Conservation (phyloP, 2,329 filamentous ascomycete genomes). For the Fusarium austroafricanum region DNA sequence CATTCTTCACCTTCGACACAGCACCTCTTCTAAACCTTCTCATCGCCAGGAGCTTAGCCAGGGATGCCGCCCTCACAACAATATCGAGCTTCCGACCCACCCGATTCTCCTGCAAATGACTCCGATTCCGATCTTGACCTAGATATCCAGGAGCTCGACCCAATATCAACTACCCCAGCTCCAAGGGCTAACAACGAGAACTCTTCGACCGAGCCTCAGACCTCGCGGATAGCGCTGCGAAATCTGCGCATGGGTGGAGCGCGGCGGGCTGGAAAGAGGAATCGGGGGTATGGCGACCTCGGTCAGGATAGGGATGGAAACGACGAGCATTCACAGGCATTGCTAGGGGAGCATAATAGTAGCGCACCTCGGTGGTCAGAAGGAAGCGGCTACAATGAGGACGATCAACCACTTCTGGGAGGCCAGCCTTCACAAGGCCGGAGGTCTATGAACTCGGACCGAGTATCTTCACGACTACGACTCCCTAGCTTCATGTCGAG, state of each 20-base stretch:
- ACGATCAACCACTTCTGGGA: constrained; percentile 76
- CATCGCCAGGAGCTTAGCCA: constrained; percentile 45
- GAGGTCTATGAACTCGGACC: constrained; percentile 47
- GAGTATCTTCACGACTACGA: constrained; percentile 64
- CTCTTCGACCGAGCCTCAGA: constrained; percentile 55
- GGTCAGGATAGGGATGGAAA: constrained; percentile 66
- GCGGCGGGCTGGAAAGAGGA: constrained; percentile 66
- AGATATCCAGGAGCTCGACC: constrained; percentile 83
- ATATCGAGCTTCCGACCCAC: constrained; percentile 68
- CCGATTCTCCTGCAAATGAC: constrained; percentile 73
- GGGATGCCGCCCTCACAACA: constrained; percentile 68
- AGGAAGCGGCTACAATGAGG: constrained; percentile 72
- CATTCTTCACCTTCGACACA: constrained; percentile 32
- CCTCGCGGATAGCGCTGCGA: constrained; percentile 75
- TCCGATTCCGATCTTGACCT: constrained; percentile 82
- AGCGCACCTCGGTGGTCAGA: constrained; percentile 68
- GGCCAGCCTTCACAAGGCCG: constrained; percentile 47
- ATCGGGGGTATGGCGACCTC: constrained; percentile 69
- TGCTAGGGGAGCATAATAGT: constrained; percentile 73
- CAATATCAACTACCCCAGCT: constrained; percentile 58
- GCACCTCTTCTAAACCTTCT: constrained; percentile 26
- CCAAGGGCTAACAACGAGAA: constrained; percentile 48
- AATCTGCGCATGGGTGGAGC: constrained; percentile 74
- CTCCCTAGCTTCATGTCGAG: constrained; percentile 75
- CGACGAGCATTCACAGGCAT: constrained; percentile 73